A percentile compares a stretch with the other conserved stretches of the same genome.
Evolutionary conservation across 73 alveolate species (phyloP).

Genomic region (Paramecium sexaurelia): DNA sequence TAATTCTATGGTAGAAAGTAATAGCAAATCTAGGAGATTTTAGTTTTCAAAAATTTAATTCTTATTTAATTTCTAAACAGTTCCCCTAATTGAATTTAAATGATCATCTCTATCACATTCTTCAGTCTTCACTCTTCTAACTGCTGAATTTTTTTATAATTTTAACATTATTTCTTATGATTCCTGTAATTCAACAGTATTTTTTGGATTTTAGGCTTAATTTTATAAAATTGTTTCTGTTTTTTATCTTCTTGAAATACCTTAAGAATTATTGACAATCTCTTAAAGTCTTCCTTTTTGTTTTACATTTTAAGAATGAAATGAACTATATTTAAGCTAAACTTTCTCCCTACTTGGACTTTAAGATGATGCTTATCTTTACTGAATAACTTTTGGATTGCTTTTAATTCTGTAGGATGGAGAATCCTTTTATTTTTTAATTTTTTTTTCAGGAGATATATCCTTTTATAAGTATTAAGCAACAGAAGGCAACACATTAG

Average conservation of each 20-base stretch:
- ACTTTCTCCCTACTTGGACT: slow-evolving; percentile 4
- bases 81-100: background rate
- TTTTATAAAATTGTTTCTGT: background rate
- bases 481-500: background rate
- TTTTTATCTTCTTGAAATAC: background rate
- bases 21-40: background rate
- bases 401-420: slow-evolving; percentile 10
- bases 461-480: slow-evolving; percentile 11
- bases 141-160: slow-evolving; percentile 21
- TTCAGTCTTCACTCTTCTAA: slow-evolving; percentile 8
- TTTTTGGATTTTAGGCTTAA: background rate
- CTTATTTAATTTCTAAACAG: background rate
- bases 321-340: background rate
- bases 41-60: background rate
- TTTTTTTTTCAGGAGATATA: background rate
- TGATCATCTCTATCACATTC: background rate
- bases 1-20: background rate
- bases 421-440: background rate
- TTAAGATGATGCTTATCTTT: background rate
- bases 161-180: background rate
- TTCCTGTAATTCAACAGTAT: background rate
- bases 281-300: background rate
- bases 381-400: background rate
- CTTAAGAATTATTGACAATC: background rate
- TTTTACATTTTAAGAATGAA: background rate